Conservation (phyloP, 371 early-diverging fungal species). For the Mycotypha africana region DNA sequence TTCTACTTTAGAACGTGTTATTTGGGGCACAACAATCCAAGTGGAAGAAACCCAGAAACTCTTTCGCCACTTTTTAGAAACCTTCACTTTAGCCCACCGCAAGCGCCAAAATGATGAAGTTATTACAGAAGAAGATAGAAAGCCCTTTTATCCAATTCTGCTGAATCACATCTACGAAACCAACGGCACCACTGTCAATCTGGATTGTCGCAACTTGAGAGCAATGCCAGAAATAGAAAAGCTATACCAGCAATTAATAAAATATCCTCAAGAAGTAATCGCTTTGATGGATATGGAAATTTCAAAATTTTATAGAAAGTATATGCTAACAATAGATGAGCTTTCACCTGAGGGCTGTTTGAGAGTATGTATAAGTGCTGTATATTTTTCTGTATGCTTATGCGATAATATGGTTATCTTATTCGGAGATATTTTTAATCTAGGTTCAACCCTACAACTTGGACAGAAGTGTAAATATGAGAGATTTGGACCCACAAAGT, state of each 20-base stretch:
- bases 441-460: constrained; percentile 94
- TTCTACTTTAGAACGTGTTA: constrained; percentile 53
- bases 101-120: constrained; percentile 35
- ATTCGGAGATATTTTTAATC: too few relatives aligned
- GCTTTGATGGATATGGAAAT: constrained; percentile 92
- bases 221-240: constrained; percentile 58
- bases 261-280: constrained; percentile 98
- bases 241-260: constrained; percentile 83
- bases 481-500: constrained; percentile 90
- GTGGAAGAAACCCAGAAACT: constrained; percentile 85
- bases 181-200: constrained; percentile 66
- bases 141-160: constrained; percentile 69
- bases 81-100: constrained; percentile 68
- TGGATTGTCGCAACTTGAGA: constrained; percentile 86
- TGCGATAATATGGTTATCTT: too few relatives aligned
- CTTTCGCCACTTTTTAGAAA: constrained; percentile 87
- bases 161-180: constrained; percentile 52
- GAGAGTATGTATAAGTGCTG: too few relatives aligned
- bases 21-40: constrained; percentile 99
- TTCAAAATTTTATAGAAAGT: constrained; percentile 60
- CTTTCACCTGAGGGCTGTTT: too few relatives aligned
- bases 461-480: constrained; percentile 76
- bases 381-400: too few relatives aligned
- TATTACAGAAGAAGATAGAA: constrained; percentile 43
- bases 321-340: too few relatives aligned